Percentiles rank a stretch among this genome's conserved stretches.
These are phyloP conservation scores for Haplosporangium sp. DNA, from an alignment of 371 early-diverging fungal species.

Conservation along the genomic window DNA sequence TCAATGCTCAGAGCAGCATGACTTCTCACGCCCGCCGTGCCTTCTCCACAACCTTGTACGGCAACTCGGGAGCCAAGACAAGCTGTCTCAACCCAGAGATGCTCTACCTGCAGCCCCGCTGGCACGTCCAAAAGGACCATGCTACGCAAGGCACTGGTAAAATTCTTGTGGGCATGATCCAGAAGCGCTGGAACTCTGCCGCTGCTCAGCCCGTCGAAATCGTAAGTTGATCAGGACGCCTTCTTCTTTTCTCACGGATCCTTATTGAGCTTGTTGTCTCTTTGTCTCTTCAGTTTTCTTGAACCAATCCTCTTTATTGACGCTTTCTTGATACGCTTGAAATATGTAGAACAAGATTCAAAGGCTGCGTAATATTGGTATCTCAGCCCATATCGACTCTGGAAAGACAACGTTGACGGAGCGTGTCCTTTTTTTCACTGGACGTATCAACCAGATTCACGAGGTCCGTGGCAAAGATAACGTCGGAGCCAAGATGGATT, in stretches of 20 bases:
- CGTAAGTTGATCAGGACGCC: slow-evolving; percentile 19
- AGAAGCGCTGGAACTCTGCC: slow-evolving; percentile 55
- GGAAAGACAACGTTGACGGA: slow-evolving; percentile 99
- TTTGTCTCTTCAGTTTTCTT: neutral
- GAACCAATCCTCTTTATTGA: neutral
- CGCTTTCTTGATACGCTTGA: neutral
- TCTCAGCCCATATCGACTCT: slow-evolving; percentile 98
- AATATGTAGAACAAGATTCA: slow-evolving; percentile 51
- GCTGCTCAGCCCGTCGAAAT: slow-evolving; percentile 41
- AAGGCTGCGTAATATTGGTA: slow-evolving; percentile 94
- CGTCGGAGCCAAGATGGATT: slow-evolving; percentile 99
- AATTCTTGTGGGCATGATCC: slow-evolving; percentile 52
- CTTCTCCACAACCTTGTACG: slow-evolving; percentile 47
- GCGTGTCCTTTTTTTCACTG: slow-evolving; percentile 96
- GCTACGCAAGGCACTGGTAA: slow-evolving; percentile 26
- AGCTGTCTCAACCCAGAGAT: slow-evolving; percentile 47
- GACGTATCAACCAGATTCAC: slow-evolving; percentile 95
- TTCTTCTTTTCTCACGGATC: neutral
- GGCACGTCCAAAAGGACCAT: slow-evolving; percentile 51
- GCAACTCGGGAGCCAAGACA: slow-evolving; percentile 15
- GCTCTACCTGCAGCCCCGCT: slow-evolving; percentile 54
- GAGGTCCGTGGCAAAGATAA: slow-evolving; percentile 97
- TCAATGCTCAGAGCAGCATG: slow-evolving; percentile 48
- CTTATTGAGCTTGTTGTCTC: neutral
- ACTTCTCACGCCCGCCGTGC: slow-evolving; percentile 47